Evolutionary conservation across 805 yeast species (phyloP).

Genomic region (Wickerhamiella bombiphila): DNA sequence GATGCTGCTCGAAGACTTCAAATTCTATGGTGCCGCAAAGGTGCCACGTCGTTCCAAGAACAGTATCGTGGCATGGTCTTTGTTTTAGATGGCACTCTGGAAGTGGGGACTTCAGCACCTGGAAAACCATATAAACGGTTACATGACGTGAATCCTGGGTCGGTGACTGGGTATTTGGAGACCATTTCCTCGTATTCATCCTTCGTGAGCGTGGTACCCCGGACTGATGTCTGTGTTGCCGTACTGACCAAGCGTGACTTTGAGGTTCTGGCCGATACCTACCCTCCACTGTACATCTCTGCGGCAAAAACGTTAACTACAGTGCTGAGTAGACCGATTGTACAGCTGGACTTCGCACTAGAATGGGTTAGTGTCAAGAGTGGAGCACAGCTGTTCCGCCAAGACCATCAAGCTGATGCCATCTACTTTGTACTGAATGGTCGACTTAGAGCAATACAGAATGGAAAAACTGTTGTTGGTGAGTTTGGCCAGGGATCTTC

Average conservation of each 20-base stretch:
- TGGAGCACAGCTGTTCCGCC: slow-evolving; percentile 62
- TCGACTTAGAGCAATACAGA: slow-evolving; percentile 25
- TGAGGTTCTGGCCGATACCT: slow-evolving; percentile 55
- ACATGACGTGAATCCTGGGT: slow-evolving; percentile 57
- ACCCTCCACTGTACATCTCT: slow-evolving; percentile 59
- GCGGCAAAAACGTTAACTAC: slow-evolving; percentile 59
- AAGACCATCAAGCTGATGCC: slow-evolving; percentile 81
- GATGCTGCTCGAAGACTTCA: slow-evolving; percentile 38
- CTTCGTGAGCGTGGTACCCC: slow-evolving; percentile 26
- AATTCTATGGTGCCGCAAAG: slow-evolving; percentile 38
- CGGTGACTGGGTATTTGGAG: slow-evolving; percentile 77
- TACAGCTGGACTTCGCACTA: slow-evolving; percentile 74
- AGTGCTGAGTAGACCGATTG: slow-evolving; percentile 50
- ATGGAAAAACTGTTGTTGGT: slow-evolving; percentile 31
- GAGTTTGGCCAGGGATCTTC: slow-evolving; percentile 93
- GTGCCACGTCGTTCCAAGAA: slow-evolving; percentile 12
- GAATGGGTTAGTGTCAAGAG: slow-evolving; percentile 93
- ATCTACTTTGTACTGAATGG: slow-evolving; percentile 84
- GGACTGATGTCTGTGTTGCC: slow-evolving; percentile 52
- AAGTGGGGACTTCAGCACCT: slow-evolving; percentile 29
- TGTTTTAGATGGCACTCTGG: slow-evolving; percentile 64
- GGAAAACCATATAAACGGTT: slow-evolving; percentile 19
- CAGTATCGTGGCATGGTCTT: slow-evolving; percentile 59
- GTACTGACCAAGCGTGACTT: slow-evolving; percentile 48
- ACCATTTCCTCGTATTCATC: slow-evolving; percentile 68